Percentiles rank a stretch among this genome's conserved stretches.
phyloP scores from a whole-genome alignment of 2,329 filamentous ascomycete genomes.

The Claviceps purpurea region DNA sequence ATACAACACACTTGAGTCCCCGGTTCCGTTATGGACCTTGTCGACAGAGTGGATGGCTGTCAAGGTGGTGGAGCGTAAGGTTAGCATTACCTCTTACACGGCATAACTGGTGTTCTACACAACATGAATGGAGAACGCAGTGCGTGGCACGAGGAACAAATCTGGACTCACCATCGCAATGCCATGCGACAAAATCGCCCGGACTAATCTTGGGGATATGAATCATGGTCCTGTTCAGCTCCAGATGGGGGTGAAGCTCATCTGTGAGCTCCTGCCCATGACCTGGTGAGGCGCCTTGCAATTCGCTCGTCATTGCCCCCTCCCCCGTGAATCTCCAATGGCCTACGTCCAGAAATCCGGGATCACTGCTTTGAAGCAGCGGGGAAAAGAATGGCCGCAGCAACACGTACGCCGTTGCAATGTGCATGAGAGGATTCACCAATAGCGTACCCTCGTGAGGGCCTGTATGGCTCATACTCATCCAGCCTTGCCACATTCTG shows the following conservation, averaged over 20 bases:
- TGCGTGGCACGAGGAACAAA: neutral
- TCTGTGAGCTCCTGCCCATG: conserved; percentile 57
- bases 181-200: conserved; percentile 74
- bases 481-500: conserved; percentile 82
- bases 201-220: conserved; percentile 54
- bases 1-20: conserved; percentile 75
- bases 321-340: conserved; percentile 47
- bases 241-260: conserved; percentile 58
- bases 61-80: neutral
- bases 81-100: neutral
- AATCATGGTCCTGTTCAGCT: conserved; percentile 54
- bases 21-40: conserved; percentile 54
- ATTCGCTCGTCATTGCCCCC: conserved; percentile 36
- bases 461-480: conserved; percentile 60
- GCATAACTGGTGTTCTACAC: neutral
- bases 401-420: conserved; percentile 67
- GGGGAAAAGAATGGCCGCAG: conserved; percentile 72
- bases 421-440: conserved; percentile 64
- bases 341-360: conserved; percentile 29
- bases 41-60: conserved; percentile 68
- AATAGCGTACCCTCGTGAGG: conserved; percentile 68
- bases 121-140: neutral
- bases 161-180: conserved; percentile 51
- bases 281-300: conserved; percentile 60
- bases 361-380: conserved; percentile 13